A percentile compares a stretch with the other conserved stretches of the same genome.
Conservation (phyloP, 2,329 filamentous ascomycete genomes). For the Byssochlamys sp. region DNA sequence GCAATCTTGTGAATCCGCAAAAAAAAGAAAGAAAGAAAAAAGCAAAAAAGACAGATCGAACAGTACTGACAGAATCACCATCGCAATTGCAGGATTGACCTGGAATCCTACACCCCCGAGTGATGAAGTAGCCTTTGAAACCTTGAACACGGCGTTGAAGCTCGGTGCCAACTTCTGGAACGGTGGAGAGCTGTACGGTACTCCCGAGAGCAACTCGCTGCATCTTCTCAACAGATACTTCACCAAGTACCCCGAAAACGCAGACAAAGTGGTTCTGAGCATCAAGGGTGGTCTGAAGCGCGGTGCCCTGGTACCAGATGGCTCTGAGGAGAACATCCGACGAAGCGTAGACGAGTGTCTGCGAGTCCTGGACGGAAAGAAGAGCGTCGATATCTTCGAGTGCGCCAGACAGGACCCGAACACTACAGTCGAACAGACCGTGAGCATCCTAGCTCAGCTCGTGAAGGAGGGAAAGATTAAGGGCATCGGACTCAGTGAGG, state of each 20-base stretch:
- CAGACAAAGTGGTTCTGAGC: constrained; percentile 50
- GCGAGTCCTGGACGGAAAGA: constrained; percentile 43
- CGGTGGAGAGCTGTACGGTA: constrained; percentile 57
- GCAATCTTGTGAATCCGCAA: not conserved
- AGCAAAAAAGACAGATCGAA: too few species aligned
- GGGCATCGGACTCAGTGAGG: constrained; percentile 35
- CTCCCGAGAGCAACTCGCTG: constrained; percentile 47
- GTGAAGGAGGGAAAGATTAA: constrained; percentile 37
- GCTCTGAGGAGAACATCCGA: constrained; percentile 46
- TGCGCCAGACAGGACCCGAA: constrained; percentile 48
- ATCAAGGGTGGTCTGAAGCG: constrained; percentile 50
- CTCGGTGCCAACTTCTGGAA: constrained; percentile 49
- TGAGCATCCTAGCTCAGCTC: constrained; percentile 28
- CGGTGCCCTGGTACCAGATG: constrained; percentile 35
- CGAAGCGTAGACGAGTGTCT: constrained; percentile 51
- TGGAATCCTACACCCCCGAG: constrained; percentile 7
- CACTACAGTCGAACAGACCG: constrained; percentile 40
- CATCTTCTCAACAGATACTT: constrained; percentile 55
- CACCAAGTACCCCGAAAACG: constrained; percentile 53
- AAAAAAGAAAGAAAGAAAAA: too few species aligned
- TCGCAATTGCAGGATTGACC: constrained; percentile 7
- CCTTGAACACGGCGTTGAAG: not conserved
- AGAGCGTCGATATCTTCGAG: constrained; percentile 54
- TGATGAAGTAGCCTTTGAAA: constrained; percentile 8
- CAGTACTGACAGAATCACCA: not conserved